Evolutionary conservation across 257 asterid species (phyloP), one percentile per base, ranked within the genome.

Genomic region (Echium plantagineum): DNA sequence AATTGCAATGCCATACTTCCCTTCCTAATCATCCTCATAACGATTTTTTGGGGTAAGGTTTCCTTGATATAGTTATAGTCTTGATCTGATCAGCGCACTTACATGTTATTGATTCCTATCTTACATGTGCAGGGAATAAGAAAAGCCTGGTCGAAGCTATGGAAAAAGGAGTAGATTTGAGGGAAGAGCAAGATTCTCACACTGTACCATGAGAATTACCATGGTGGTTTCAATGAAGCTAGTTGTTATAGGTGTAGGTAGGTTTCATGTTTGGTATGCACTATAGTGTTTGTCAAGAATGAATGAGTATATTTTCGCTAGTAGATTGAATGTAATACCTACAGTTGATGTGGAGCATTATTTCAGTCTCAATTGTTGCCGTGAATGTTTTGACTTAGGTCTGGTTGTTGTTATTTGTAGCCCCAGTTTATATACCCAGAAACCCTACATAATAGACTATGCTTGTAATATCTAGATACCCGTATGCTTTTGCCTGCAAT

Each of bases 181-280:
- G 98, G 66, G 95, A 91, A n/a, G n/a, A n/a, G 49, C 82, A 61
- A n/a, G 58, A 78, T 86, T 75, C 60, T 89, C 74, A 80, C 81
- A 64, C 70, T 93, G 70, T 86, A 93, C 79, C 69, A 75, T 68
- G 93, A 86, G 31, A 65, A 85, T 63, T 89, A 89, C 71, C 70
- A 65, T 72, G 98, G 96, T 69, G 96, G 84, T 72, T n/a, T 75
- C 76, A 63, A 86, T 93, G 98, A 93, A 89, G 78, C 90, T 93
- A 64, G 96, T 80, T 58, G 76, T 93, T 62, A 86, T 93, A 60
- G 98, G 97, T 53, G 97, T 97, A 68, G 98, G 98, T 86, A 77
- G 62, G 78, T 52, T 47, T 55, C 65, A 62, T 59, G 13, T 47
- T 65, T 62, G 16, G 52, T 22, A 24, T 52, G 6, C 8, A 15